Percentiles rank a stretch among this genome's conserved stretches.
These are phyloP conservation scores for Fusarium temperatum DNA, from an alignment of 2,329 filamentous ascomycete species.

Conservation along the genomic window DNA sequence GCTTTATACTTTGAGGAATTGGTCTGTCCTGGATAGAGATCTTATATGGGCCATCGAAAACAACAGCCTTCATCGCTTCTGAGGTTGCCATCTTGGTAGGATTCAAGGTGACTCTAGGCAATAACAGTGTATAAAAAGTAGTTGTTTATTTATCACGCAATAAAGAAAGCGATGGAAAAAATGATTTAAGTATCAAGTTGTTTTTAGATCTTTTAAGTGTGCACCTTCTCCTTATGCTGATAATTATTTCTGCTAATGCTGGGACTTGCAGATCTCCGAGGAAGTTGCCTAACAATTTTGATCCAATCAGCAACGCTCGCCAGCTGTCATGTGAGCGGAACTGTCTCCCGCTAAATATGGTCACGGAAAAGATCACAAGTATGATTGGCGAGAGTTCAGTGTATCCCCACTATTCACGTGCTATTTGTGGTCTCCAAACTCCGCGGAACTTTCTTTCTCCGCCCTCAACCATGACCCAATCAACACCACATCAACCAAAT, in stretches of 20 bases:
- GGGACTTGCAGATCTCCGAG: neutral
- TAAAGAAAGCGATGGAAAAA: too few species aligned
- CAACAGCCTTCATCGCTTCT: conserved; percentile 84
- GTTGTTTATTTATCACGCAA: neutral
- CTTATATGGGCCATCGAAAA: conserved; percentile 82
- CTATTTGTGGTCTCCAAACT: neutral
- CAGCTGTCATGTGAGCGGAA: neutral
- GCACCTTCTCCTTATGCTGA: too few species aligned
- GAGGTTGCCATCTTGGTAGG: conserved; percentile 42
- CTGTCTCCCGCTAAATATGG: rapidly evolving
- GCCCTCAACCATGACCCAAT: neutral
- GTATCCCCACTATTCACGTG: neutral
- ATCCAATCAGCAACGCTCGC: neutral
- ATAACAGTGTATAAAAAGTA: too few species aligned
- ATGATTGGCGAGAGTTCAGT: neutral
- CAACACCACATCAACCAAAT: neutral
- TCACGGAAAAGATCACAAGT: rapidly evolving
- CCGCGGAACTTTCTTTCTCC: neutral
- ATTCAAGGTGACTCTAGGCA: rapidly evolving
- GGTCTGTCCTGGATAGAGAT: conserved; percentile 82
- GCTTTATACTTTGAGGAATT: conserved; percentile 66
- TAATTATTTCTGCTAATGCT: neutral
- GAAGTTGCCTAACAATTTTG: neutral
- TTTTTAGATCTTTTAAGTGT: too few species aligned
- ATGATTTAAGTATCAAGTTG: neutral